Evolutionary conservation across 1,139 yeast genomes (phyloP), one percentile per base, ranked within the genome.

Genomic region (Candida sp.): DNA sequence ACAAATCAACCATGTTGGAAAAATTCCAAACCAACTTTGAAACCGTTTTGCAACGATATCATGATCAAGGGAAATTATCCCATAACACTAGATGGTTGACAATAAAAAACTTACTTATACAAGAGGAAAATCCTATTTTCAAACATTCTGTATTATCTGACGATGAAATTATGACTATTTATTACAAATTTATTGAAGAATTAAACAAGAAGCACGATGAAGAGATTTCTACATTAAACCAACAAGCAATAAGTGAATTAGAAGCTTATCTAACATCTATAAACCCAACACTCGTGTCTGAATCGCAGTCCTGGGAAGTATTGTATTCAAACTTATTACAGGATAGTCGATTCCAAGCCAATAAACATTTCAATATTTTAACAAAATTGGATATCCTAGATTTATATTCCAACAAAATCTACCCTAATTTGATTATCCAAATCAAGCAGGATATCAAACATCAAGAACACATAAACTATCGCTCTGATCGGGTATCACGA

Each of bases 1-100:
- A 78, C 53, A 82, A 79, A 49, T 70, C 76, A 33, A 71, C 73
- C 25, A 71, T 82, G 6, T 64, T 77, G 29, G 82, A 78, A 40
- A 76, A 74, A 44, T 82, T 84, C 57, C 75, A 76, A 53, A 59
- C 63, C 3, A 81, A 80, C 21, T 86, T 87, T 59, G 45, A 62
- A 11, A 63, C 68, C 9, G 75, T 84, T 40, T 62, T 88, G 41
- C 58, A 67, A 33, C 61, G 62, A 5, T 65, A 70, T 40, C 52
- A 61, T 29, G 41, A 49, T 5, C 45, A 51, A 11, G 69, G 66
- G 0, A 68, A 73, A 23, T 68, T 89, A 33, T 69, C 71, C 33
- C 72, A 80, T 48, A 77, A 73, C 46, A 81, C 96, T 0, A 66
- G 88, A 36, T 90, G 97, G 97, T 53, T 60, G 27, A 75, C 84